These are phyloP conservation scores for Cryptococcus amylolentus DNA, from an alignment of 1,284 basidiomycete genomes.

Conservation along the genomic window DNA sequence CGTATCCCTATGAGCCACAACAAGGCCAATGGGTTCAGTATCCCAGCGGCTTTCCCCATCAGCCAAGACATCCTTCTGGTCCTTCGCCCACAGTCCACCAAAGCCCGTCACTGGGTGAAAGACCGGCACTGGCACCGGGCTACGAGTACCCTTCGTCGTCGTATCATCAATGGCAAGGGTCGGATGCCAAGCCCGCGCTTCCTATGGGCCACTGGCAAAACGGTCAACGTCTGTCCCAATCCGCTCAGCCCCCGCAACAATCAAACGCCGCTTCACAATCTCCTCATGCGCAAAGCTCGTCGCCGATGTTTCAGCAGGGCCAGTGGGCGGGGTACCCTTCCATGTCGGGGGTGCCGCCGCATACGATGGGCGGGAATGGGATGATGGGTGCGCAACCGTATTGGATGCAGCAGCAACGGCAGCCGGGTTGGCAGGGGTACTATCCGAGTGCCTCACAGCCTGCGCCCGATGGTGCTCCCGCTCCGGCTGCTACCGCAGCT, in stretches of 20 bases:
- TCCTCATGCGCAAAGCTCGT: not conserved
- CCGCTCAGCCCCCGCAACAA: no score
- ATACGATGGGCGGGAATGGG: no score
- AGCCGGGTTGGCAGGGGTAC: slow-evolving; percentile 20
- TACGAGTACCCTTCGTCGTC: not conserved
- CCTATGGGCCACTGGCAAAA: no score
- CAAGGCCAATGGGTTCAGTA: not conserved
- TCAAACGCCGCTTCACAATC: no score
- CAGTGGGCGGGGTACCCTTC: slow-evolving; percentile 14
- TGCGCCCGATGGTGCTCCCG: not conserved
- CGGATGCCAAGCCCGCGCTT: no score
- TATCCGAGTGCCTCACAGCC: slow-evolving; percentile 20
- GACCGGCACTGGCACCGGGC: not conserved
- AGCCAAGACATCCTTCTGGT: not conserved
- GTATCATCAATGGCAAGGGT: not conserved
- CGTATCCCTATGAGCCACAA: slow-evolving; percentile 17
- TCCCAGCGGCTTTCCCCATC: not conserved
- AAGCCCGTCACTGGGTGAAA: no score
- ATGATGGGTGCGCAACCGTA: slow-evolving; percentile 15
- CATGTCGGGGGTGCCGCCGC: no score
- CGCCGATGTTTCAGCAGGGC: not conserved
- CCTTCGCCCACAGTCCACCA: no score
- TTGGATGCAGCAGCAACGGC: slow-evolving; percentile 22
- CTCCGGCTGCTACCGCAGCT: not conserved
- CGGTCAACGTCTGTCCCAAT: no score